phyloP scores from a whole-genome alignment of 371 early-diverging fungal species.

The Apophysomyces elegans region DNA sequence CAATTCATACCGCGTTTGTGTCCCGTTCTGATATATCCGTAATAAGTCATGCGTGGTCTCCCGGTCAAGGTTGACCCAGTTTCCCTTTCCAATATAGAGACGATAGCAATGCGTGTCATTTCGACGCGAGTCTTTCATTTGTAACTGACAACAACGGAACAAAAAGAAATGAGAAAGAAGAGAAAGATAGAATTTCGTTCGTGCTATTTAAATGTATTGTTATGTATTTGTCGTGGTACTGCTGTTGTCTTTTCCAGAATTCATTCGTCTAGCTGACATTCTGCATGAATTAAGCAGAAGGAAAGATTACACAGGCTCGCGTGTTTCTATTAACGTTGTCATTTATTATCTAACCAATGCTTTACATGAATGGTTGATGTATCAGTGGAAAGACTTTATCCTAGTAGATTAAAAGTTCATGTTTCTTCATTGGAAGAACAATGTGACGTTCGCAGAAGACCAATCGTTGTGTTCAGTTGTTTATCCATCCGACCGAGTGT shows the following conservation, averaged over 20 bases:
- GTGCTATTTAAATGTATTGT: background rate
- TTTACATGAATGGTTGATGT: no score
- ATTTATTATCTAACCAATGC: no score
- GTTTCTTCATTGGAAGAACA: no score
- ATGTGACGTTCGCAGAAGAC: no score
- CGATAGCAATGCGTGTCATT: slow-evolving; percentile 29
- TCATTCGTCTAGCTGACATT: no score
- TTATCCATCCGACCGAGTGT: no score
- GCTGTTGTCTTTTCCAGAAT: background rate
- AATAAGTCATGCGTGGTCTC: slow-evolving; percentile 42
- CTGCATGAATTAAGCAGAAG: no score
- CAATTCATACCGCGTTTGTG: slow-evolving; percentile 40
- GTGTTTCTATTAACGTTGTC: no score
- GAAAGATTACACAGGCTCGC: no score
- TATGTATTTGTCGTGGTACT: background rate
- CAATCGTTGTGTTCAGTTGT: no score
- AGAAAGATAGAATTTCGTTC: background rate
- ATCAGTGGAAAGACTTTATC: no score
- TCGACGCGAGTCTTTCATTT: background rate
- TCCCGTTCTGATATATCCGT: slow-evolving; percentile 35
- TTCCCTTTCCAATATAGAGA: slow-evolving; percentile 50
- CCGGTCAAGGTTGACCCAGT: slow-evolving; percentile 42
- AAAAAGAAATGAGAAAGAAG: slow-evolving; percentile 1
- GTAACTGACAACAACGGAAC: background rate
- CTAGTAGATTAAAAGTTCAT: no score